These are phyloP conservation scores for Pisolithus albus DNA, from an alignment of 768 basidiomycete genomes.

Conservation along the genomic window DNA sequence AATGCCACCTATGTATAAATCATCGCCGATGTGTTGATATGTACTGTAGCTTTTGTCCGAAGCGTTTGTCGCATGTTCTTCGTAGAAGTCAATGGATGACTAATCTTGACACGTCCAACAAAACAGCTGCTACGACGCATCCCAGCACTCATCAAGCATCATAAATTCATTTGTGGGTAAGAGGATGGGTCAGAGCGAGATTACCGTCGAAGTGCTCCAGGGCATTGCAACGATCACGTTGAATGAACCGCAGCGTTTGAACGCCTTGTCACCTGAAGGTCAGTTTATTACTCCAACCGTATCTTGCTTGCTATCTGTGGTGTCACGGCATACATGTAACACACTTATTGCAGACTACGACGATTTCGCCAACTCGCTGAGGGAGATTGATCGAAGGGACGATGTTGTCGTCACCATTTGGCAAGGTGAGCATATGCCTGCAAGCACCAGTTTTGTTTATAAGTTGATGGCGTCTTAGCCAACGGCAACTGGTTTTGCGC, in stretches of 20 bases:
- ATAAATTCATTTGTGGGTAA: too few species aligned
- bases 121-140: too few species aligned
- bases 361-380: constrained; percentile 48
- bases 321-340: not conserved
- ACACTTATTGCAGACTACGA: constrained; percentile 45
- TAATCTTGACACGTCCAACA: too few species aligned
- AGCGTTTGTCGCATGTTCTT: not conserved
- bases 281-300: constrained; percentile 14
- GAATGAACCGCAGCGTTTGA: constrained; percentile 51
- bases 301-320: not conserved
- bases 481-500: constrained; percentile 70
- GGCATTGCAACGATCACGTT: constrained; percentile 66
- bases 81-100: not conserved
- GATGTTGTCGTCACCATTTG: constrained; percentile 62
- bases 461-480: constrained; percentile 29
- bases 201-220: constrained; percentile 43
- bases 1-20: constrained; percentile 28
- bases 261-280: constrained; percentile 52
- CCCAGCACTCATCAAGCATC: too few species aligned
- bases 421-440: constrained; percentile 41
- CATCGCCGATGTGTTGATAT: not conserved
- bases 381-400: constrained; percentile 50
- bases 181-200: constrained; percentile 33
- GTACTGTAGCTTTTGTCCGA: not conserved
- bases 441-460: not conserved